These are phyloP conservation scores for Spathaspora arborariae DNA, from an alignment of 805 yeast species.

Conservation along the genomic window DNA sequence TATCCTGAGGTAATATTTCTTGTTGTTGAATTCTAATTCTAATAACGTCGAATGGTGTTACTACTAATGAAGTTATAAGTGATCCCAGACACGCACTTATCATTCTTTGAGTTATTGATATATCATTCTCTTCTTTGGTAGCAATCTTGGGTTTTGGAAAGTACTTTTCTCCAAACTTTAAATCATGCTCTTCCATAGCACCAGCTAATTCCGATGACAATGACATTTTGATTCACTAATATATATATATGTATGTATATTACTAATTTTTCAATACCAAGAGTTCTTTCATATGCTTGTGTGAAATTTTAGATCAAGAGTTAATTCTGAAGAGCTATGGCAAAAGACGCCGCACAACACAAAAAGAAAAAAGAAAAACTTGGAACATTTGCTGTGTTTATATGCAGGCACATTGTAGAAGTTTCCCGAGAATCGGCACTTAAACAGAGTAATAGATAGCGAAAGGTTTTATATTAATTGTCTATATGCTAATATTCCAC, in stretches of 20 bases:
- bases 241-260: too few species aligned
- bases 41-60: conserved; percentile 81
- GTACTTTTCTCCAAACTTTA: conserved; percentile 8
- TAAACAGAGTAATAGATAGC: conserved; percentile 3
- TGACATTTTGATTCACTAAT: conserved; percentile 26
- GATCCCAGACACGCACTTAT: conserved; percentile 77
- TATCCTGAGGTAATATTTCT: conserved; percentile 43
- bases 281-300: too few species aligned
- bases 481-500: conserved; percentile 26
- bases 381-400: too few species aligned
- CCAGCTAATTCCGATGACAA: conserved; percentile 39
- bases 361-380: background rate
- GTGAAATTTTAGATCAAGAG: too few species aligned
- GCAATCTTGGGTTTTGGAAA: background rate
- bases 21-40: conserved; percentile 77
- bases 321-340: too few species aligned
- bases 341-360: background rate
- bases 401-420: too few species aligned
- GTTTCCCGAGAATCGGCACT: background rate
- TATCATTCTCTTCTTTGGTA: conserved; percentile 19
- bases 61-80: conserved; percentile 62
- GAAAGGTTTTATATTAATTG: conserved; percentile 1
- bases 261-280: too few species aligned
- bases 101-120: conserved; percentile 61
- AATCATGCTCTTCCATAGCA: conserved; percentile 33